Conservation (phyloP, 2,329 filamentous ascomycete species). For the Calonectria hawksworthii region DNA sequence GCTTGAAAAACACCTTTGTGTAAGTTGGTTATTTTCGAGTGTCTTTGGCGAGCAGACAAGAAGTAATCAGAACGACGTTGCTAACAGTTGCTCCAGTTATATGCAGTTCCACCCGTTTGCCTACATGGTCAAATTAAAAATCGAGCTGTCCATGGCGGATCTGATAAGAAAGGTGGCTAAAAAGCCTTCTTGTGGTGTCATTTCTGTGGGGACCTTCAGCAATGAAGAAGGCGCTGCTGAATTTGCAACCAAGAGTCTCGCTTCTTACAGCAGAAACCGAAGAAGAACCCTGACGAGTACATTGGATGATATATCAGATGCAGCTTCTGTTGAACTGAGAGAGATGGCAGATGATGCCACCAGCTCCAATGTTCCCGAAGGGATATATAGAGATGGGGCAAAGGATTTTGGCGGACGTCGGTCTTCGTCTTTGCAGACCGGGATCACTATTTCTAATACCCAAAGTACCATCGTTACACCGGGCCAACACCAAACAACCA, state of each 20-base stretch:
- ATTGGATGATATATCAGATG: not conserved
- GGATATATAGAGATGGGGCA: not conserved
- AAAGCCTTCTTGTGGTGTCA: slow-evolving; percentile 1
- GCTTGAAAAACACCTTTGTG: slow-evolving; percentile 46
- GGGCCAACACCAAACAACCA: not conserved
- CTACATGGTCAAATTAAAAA: slow-evolving; percentile 67
- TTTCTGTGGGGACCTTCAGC: not conserved
- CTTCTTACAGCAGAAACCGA: not conserved
- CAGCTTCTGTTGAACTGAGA: not conserved
- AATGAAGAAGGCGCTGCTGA: not conserved
- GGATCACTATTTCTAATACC: not conserved
- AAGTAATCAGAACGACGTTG: not conserved
- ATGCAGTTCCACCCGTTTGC: slow-evolving; percentile 67
- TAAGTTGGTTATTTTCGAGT: slow-evolving; percentile 21
- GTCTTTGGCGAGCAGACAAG: not conserved
- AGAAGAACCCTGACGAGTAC: not conserved
- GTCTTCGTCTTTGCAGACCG: not conserved
- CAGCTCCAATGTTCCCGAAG: not conserved
- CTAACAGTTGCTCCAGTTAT: slow-evolving; percentile 41
- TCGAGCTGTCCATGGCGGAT: slow-evolving; percentile 68
- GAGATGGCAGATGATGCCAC: not conserved
- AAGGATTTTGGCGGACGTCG: not conserved
- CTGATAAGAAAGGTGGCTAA: slow-evolving; percentile 59
- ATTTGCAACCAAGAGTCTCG: not conserved
- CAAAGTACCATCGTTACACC: not conserved